Evolutionary conservation across 2,329 filamentous ascomycete genomes (phyloP).

Genomic region (Fusarium virguliforme): DNA sequence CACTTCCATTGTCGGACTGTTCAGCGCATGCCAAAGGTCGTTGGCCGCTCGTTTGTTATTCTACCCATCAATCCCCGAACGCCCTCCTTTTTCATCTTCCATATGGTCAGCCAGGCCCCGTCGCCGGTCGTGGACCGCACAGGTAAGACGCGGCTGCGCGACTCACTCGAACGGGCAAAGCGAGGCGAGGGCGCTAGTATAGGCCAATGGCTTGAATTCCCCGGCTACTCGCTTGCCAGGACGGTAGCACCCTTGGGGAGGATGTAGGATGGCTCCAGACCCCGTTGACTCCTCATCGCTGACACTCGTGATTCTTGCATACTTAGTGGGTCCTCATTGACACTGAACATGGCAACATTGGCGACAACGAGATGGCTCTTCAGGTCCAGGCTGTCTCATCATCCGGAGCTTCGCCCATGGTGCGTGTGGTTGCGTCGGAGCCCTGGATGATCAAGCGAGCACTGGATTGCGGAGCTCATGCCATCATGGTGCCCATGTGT

Average conservation of each 20-base stretch:
- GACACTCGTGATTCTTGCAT: no score
- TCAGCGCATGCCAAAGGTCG: no score
- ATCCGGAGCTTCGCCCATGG: background rate
- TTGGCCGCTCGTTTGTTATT: no score
- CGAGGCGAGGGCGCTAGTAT: background rate
- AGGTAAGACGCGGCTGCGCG: background rate
- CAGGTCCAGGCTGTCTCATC: background rate
- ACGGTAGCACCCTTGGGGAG: background rate
- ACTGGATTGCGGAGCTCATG: slow-evolving; percentile 53
- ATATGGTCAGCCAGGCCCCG: no score
- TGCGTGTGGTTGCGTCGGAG: slow-evolving; percentile 31
- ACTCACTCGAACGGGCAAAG: background rate
- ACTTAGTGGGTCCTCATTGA: background rate
- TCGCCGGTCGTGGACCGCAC: background rate
- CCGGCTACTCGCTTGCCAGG: background rate
- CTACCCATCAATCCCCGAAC: no score
- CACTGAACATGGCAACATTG: background rate
- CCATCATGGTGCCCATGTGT: slow-evolving; percentile 25
- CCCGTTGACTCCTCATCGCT: no score
- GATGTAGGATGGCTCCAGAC: background rate
- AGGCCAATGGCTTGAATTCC: background rate
- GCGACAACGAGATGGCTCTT: background rate
- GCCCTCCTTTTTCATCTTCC: no score
- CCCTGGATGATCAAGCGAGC: slow-evolving; percentile 55
- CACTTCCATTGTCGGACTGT: no score